Conservation (phyloP, 2,329 filamentous ascomycete species). For the Erysiphe pulchra region DNA sequence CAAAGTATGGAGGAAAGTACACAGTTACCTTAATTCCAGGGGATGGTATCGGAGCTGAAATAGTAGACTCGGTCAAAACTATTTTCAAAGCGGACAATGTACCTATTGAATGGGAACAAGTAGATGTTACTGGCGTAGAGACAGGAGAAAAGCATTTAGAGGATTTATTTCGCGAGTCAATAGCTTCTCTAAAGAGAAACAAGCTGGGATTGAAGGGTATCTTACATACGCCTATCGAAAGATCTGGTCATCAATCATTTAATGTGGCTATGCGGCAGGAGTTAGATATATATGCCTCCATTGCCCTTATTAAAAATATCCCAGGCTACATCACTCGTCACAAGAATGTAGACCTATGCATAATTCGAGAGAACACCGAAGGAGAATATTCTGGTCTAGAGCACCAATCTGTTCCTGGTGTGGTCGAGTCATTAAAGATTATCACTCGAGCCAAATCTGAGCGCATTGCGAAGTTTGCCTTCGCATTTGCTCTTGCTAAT, state of each 20-base stretch:
- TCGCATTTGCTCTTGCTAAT: conserved; percentile 93
- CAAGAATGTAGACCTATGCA: conserved; percentile 91
- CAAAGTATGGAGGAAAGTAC: conserved; percentile 87
- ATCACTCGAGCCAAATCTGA: conserved; percentile 98
- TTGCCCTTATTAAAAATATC: conserved; percentile 98
- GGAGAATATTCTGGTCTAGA: conserved; percentile 98
- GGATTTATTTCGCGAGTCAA: conserved; percentile 84
- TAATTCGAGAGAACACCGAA: conserved; percentile 99
- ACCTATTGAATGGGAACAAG: conserved; percentile 94
- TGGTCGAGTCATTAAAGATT: conserved; percentile 98
- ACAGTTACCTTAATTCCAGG: conserved; percentile 95
- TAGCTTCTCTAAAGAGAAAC: conserved; percentile 89
- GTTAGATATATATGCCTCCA: conserved; percentile 96
- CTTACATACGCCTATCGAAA: conserved; percentile 86
- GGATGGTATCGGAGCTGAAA: conserved; percentile 95
- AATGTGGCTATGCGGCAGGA: conserved; percentile 98
- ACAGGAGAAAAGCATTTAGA: conserved; percentile 65
- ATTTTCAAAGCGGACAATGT: conserved; percentile 99
- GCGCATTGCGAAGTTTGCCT: conserved; percentile 97
- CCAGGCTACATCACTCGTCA: conserved; percentile 94
- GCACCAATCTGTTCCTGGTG: conserved; percentile 88
- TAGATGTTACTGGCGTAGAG: conserved; percentile 82
- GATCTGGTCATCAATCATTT: conserved; percentile 96
- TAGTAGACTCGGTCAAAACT: conserved; percentile 93
- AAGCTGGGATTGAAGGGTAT: conserved; percentile 98